These are phyloP conservation scores for Vigna trinervia DNA, from an alignment of 306 rosid species.

Conservation along the genomic window DNA sequence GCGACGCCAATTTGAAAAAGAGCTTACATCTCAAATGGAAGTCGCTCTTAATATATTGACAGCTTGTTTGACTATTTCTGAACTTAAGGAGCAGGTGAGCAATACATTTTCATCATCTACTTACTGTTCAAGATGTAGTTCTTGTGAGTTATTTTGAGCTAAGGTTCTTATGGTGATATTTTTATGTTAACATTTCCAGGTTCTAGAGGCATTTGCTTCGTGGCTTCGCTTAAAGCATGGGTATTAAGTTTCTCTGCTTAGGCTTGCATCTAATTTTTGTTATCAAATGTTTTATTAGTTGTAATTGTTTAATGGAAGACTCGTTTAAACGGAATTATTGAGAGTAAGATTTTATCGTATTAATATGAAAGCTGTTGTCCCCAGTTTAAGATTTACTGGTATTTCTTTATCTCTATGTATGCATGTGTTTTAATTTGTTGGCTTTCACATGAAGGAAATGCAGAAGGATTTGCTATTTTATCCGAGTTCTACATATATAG, in stretches of 20 bases:
- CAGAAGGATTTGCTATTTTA: slow-evolving; percentile 15
- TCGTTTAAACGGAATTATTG: neutral
- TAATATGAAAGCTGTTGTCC: slow-evolving; percentile 5
- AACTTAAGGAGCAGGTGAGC: slow-evolving; percentile 95
- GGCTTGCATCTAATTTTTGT: slow-evolving; percentile 23
- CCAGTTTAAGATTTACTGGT: neutral
- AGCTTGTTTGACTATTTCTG: slow-evolving; percentile 86
- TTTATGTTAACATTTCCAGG: slow-evolving; percentile 61
- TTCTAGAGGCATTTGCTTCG: slow-evolving; percentile 99
- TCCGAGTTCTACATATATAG: slow-evolving; percentile 22
- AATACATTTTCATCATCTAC: slow-evolving; percentile 27
- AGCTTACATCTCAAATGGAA: slow-evolving; percentile 94
- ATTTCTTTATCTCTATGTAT: neutral
- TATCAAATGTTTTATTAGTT: slow-evolving; percentile 19
- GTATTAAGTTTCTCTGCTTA: slow-evolving; percentile 56
- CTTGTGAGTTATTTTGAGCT: slow-evolving; percentile 36
- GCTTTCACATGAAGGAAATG: slow-evolving; percentile 14
- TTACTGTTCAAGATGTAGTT: slow-evolving; percentile 28
- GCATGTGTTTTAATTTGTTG: neutral
- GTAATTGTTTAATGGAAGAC: slow-evolving; percentile 17
- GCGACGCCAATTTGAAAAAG: slow-evolving; percentile 97
- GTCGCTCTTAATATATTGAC: slow-evolving; percentile 89
- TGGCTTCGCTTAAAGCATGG: slow-evolving; percentile 99
- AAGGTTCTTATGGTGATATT: slow-evolving; percentile 38
- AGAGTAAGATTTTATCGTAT: slow-evolving; percentile 27